Evolutionary conservation across 2,329 filamentous ascomycete species (phyloP), one percentile per base, ranked within the genome.

Genomic region (Salinomyces thailandicus): DNA sequence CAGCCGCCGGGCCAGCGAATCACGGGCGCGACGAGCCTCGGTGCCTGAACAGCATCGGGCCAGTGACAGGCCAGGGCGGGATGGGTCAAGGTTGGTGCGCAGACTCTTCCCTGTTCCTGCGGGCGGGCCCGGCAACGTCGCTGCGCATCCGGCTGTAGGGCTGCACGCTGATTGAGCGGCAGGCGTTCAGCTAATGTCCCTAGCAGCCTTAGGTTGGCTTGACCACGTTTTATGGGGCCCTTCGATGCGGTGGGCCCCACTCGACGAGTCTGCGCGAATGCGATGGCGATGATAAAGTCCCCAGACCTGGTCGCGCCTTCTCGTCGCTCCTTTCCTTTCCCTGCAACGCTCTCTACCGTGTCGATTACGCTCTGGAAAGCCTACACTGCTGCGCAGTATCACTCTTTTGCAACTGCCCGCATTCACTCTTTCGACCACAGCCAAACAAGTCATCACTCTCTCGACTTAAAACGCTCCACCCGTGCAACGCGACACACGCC

Each of bases 341-440:
- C 38, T 44, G 35, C 41, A 35, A 46, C 50, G 35, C 44, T 49
- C 49, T 46, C 46, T 47, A 48, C 43, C 41, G 42, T 42, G 39
- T 44, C 41, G 37, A 34, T 43, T 37, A 39, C 48, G 48, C 51
- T 54, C 46, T 48, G 48, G 49, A 48, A 52, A 50, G 43, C 44
- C 45, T 45, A 41, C 31, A 35, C 53, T 56, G 54, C 54, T 54
- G 53, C 49, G 53, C 54, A 52, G 54, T 57, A 41, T 44, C 49
- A 52, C 44, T 51, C 50, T 42, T 49, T 50, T 49, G 34, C 36
- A 44, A 37, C 47, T 48, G 48, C 46, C 38, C 37, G 31, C 32
- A 34, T 33, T 15, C 49, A 51, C 43, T 53, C 52, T 44, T 50
- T 52, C 31, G 30, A 36, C 33, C 19, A 18, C 35, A 48, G 16